Percentiles rank a stretch among this genome's conserved stretches.
Evolutionary conservation across 1,284 basidiomycete genomes (phyloP).

Genomic region (Volvariella volvacea): DNA sequence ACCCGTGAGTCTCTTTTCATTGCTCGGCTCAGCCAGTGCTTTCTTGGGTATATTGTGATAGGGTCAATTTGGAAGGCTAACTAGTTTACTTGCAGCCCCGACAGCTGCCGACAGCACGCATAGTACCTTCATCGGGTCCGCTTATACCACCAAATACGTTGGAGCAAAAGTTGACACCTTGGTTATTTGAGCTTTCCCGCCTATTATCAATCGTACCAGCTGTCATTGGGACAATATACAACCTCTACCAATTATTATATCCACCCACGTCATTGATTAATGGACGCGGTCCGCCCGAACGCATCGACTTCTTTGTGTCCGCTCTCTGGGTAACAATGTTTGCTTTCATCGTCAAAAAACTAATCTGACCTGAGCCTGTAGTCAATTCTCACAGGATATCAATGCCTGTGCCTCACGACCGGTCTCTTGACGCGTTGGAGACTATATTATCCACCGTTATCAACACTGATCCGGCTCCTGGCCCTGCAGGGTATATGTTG

Average conservation of each 20-base stretch:
- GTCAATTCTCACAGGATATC: conserved; percentile 75
- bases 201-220: conserved; percentile 70
- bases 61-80: too few species aligned
- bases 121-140: conserved; percentile 39
- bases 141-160: conserved; percentile 36
- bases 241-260: conserved; percentile 42
- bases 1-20: conserved; percentile 40
- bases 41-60: too few species aligned
- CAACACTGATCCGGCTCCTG: conserved; percentile 77
- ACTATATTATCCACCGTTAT: conserved; percentile 73
- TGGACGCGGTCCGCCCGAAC: conserved; percentile 27
- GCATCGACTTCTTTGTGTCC: conserved; percentile 56
- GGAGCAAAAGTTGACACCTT: conserved; percentile 30
- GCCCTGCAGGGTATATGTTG: conserved; percentile 84
- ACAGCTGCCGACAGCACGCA: conserved; percentile 57
- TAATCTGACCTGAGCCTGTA: conserved; percentile 16
- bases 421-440: conserved; percentile 78
- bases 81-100: conserved; percentile 22
- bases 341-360: neutral
- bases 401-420: conserved; percentile 74
- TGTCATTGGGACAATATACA: conserved; percentile 55
- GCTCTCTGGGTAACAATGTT: conserved; percentile 54
- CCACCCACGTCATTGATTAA: conserved; percentile 27
- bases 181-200: conserved; percentile 43
- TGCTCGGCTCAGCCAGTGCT: too few species aligned